phyloP scores from a whole-genome alignment of 495 filamentous ascomycete genomes.

The Neurospora africana region DNA sequence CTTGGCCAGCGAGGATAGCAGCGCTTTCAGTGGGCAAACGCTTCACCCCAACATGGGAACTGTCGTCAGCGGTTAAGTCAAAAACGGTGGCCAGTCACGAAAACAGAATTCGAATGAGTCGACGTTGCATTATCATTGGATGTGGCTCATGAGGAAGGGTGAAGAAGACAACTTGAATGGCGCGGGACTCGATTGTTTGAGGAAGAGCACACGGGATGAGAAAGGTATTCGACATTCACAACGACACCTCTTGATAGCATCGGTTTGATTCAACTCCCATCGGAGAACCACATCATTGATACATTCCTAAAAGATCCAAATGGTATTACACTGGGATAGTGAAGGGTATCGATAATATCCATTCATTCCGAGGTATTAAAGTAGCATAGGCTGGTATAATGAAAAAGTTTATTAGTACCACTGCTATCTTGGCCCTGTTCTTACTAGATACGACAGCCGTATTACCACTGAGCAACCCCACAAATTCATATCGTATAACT shows the following conservation, averaged over 20 bases:
- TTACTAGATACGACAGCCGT: not conserved
- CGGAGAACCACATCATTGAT: not conserved
- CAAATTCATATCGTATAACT: not conserved
- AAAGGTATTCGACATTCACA: not conserved
- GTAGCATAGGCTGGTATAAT: not conserved
- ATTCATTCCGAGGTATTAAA: not conserved
- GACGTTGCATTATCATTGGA: not conserved
- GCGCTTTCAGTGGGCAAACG: constrained; percentile 49
- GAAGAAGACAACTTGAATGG: not conserved
- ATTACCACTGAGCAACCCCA: not conserved
- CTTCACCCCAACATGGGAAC: constrained; percentile 62
- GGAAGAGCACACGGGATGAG: not conserved
- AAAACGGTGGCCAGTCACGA: not conserved
- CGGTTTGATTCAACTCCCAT: not conserved
- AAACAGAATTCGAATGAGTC: not conserved
- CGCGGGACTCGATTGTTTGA: not conserved
- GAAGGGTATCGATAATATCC: not conserved
- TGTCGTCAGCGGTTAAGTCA: constrained; percentile 46
- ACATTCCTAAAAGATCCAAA: not conserved
- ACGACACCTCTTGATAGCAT: not conserved
- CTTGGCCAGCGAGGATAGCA: constrained; percentile 65
- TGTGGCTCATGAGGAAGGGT: not conserved
- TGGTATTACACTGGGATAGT: not conserved
- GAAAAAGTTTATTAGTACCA: not conserved
- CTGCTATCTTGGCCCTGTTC: not conserved